phyloP scores from a whole-genome alignment of 352 stramenopile species.

The Phytophthora ohioensis region DNA sequence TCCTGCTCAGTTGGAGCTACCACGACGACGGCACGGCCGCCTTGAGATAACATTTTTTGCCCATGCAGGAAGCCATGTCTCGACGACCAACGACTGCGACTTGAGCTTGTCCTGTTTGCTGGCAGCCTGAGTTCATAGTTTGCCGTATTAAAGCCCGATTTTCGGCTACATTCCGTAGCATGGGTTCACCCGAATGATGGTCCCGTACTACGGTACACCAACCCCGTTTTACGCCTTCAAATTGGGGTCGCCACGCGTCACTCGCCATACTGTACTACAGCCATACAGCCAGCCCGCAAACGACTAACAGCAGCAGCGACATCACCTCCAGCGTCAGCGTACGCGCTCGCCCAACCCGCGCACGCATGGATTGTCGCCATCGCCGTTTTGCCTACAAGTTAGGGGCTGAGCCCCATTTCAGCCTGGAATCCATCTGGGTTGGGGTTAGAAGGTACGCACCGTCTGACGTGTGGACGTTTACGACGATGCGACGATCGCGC shows the following conservation, averaged over 20 bases:
- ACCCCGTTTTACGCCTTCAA: slow-evolving; percentile 25
- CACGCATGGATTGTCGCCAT: slow-evolving; percentile 39
- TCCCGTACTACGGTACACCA: slow-evolving; percentile 12
- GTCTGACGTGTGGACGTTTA: slow-evolving; percentile 50
- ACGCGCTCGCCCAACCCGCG: slow-evolving; percentile 18
- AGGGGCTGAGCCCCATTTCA: slow-evolving; percentile 25
- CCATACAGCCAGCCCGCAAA: neutral
- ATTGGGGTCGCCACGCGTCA: slow-evolving; percentile 6
- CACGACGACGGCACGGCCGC: slow-evolving; percentile 12
- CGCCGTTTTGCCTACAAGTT: slow-evolving; percentile 26
- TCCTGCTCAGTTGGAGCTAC: slow-evolving; percentile 28
- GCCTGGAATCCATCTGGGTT: slow-evolving; percentile 40
- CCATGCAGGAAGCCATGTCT: slow-evolving; percentile 34
- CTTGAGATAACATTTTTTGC: slow-evolving; percentile 20
- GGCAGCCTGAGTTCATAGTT: no score
- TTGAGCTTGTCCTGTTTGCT: slow-evolving; percentile 31
- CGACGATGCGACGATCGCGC: slow-evolving; percentile 33
- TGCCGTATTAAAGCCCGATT: neutral
- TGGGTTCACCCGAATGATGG: slow-evolving; percentile 26
- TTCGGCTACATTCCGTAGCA: slow-evolving; percentile 17
- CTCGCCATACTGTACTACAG: neutral
- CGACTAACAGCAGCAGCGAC: neutral
- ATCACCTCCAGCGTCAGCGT: slow-evolving; percentile 1
- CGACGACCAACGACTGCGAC: slow-evolving; percentile 32
- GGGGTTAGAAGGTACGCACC: slow-evolving; percentile 32